Percentiles rank a stretch among this genome's conserved stretches.
Conservation (phyloP, 257 asterid species). For the Sherardia arvensis region DNA sequence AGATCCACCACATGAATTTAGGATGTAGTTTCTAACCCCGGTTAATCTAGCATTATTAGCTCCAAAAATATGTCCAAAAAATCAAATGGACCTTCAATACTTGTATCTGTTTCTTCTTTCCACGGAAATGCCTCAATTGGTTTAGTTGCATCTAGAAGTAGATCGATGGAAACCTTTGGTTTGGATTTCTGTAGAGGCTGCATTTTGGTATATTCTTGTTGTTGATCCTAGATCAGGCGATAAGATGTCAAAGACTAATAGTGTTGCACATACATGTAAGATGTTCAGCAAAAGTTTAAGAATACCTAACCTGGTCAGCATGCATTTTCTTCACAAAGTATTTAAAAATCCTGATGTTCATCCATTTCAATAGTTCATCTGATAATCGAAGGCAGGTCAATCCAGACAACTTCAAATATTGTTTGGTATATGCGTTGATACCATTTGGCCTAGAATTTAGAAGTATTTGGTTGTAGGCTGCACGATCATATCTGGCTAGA, state of each 20-base stretch:
- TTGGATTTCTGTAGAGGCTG: slow-evolving; percentile 41
- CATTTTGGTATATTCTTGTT: slow-evolving; percentile 27
- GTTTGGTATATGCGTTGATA: slow-evolving; percentile 9
- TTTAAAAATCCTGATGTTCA: slow-evolving; percentile 21
- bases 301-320: slow-evolving; percentile 26
- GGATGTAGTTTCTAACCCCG: not conserved
- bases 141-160: slow-evolving; percentile 54
- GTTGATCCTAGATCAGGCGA: slow-evolving; percentile 28
- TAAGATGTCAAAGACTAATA: not conserved
- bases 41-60: not conserved
- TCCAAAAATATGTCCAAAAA: slow-evolving; percentile 10
- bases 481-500: slow-evolving; percentile 25
- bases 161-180: slow-evolving; percentile 33
- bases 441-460: slow-evolving; percentile 38
- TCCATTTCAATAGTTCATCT: slow-evolving; percentile 19
- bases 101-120: slow-evolving; percentile 48
- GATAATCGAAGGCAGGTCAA: slow-evolving; percentile 30
- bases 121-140: slow-evolving; percentile 45
- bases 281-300: not conserved
- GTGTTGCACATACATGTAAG: not conserved
- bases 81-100: slow-evolving; percentile 29
- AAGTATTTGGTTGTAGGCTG: slow-evolving; percentile 31
- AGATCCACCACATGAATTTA: not conserved
- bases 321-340: slow-evolving; percentile 30
- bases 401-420: slow-evolving; percentile 24